Percentiles rank a stretch among this genome's conserved stretches.
Conservation (phyloP, 2,329 filamentous ascomycete species). For the Trichoderma atrobrunneum region DNA sequence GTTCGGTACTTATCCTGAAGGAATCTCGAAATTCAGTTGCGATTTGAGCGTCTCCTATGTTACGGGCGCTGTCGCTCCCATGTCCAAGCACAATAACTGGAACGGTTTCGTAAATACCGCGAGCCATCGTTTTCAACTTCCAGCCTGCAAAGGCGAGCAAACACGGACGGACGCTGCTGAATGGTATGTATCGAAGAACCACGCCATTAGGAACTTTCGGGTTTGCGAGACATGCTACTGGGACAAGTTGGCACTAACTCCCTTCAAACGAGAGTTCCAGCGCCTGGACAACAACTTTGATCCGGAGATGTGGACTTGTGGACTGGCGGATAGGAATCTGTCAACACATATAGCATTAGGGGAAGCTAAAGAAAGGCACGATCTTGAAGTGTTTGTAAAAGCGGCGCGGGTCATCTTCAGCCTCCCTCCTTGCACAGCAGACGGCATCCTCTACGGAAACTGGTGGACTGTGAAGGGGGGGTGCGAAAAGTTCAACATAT, state of each 20-base stretch:
- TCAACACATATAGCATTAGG: slow-evolving; percentile 28
- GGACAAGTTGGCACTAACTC: slow-evolving; percentile 32
- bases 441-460: slow-evolving; percentile 31
- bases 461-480: slow-evolving; percentile 33
- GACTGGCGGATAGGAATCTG: slow-evolving; percentile 24
- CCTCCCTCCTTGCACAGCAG: slow-evolving; percentile 27
- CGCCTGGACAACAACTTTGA: not conserved
- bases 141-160: slow-evolving; percentile 29
- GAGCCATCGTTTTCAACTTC: slow-evolving; percentile 25
- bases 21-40: slow-evolving; percentile 31
- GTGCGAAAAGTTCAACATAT: slow-evolving; percentile 28
- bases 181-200: slow-evolving; percentile 28
- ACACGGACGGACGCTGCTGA: slow-evolving; percentile 23
- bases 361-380: slow-evolving; percentile 23
- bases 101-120: slow-evolving; percentile 27
- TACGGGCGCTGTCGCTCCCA: slow-evolving; percentile 18
- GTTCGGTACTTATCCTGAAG: slow-evolving; percentile 27
- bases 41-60: slow-evolving; percentile 32
- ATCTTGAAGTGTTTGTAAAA: slow-evolving; percentile 29
- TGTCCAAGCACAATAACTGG: slow-evolving; percentile 30
- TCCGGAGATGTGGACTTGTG: slow-evolving; percentile 26
- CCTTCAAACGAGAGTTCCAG: slow-evolving; percentile 30
- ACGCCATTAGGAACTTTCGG: slow-evolving; percentile 25
- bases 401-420: slow-evolving; percentile 25
- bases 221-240: slow-evolving; percentile 37